phyloP scores from a whole-genome alignment of 108 stramenopile genomes.

The Nitzschia sp. region DNA sequence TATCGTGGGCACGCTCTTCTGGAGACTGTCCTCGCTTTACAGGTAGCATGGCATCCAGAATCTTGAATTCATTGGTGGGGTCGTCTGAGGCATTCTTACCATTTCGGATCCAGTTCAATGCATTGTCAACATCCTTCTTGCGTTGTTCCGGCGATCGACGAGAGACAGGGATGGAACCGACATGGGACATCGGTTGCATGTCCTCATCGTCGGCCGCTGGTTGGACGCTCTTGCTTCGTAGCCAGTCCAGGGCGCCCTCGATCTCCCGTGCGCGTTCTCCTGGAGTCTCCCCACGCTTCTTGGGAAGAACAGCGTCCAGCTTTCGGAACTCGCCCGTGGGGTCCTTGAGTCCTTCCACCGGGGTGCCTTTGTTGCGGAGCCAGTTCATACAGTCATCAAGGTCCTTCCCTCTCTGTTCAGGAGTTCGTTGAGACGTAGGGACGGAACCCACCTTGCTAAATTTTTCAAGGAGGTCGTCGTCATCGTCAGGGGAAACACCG shows the following conservation, averaged over 20 bases:
- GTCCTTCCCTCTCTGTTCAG: conserved; percentile 24
- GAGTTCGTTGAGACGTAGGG: conserved; percentile 7
- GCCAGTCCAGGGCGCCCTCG: conserved; percentile 40
- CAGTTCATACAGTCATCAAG: conserved; percentile 32
- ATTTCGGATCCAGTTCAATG: conserved; percentile 28
- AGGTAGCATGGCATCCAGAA: conserved; percentile 23
- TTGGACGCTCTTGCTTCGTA: conserved; percentile 11
- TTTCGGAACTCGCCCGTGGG: conserved; percentile 16
- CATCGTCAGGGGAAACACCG: not conserved
- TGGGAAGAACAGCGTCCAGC: conserved; percentile 19
- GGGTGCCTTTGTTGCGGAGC: conserved; percentile 34
- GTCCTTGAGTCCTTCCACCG: conserved; percentile 17
- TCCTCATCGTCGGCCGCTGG: not conserved
- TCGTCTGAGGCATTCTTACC: conserved; percentile 14
- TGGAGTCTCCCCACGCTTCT: conserved; percentile 4
- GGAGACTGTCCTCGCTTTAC: conserved; percentile 13
- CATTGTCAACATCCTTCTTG: conserved; percentile 15
- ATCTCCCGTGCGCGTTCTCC: conserved; percentile 37
- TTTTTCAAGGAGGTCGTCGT: not conserved
- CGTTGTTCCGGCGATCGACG: conserved; percentile 22
- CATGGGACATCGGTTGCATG: not conserved
- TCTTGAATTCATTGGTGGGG: conserved; percentile 17
- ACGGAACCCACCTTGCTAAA: conserved; percentile 17
- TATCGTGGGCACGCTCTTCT: conserved; percentile 34
- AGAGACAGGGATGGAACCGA: conserved; percentile 20